A percentile compares a stretch with the other conserved stretches of the same genome.
These are phyloP conservation scores for Kuraishia capsulata DNA, from an alignment of 805 yeast species.

Conservation along the genomic window DNA sequence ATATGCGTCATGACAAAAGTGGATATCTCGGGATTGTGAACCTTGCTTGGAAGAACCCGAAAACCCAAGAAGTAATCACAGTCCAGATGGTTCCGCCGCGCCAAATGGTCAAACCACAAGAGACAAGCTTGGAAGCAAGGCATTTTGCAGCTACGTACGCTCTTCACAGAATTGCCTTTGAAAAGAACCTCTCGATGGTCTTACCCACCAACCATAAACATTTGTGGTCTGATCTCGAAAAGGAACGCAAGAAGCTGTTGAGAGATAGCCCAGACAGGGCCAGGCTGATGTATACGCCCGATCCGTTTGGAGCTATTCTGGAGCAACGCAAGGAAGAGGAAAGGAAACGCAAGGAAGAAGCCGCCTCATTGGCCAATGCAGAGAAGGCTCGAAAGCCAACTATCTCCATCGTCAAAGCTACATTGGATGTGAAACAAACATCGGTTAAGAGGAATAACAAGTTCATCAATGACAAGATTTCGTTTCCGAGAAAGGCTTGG, in stretches of 20 bases:
- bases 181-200: conserved; percentile 79
- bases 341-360: conserved; percentile 35
- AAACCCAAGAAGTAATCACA: conserved; percentile 57
- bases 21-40: conserved; percentile 63
- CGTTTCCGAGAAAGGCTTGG: conserved; percentile 55
- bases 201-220: conserved; percentile 75
- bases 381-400: conserved; percentile 41
- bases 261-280: conserved; percentile 39
- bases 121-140: conserved; percentile 82
- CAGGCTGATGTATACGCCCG: conserved; percentile 45
- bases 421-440: neutral
- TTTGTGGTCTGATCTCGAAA: conserved; percentile 69
- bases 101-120: conserved; percentile 52
- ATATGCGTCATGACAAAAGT: conserved; percentile 34
- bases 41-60: conserved; percentile 70
- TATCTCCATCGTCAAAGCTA: conserved; percentile 20
- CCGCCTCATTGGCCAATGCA: conserved; percentile 35
- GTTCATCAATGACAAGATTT: conserved; percentile 4
- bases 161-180: conserved; percentile 66
- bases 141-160: conserved; percentile 88
- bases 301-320: conserved; percentile 69
- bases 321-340: conserved; percentile 42
- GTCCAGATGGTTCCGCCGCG: conserved; percentile 45
- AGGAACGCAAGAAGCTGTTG: conserved; percentile 39
- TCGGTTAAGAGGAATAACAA: neutral